Evolutionary conservation across 495 filamentous ascomycete species (phyloP).

Genomic region (Neurospora sp.): DNA sequence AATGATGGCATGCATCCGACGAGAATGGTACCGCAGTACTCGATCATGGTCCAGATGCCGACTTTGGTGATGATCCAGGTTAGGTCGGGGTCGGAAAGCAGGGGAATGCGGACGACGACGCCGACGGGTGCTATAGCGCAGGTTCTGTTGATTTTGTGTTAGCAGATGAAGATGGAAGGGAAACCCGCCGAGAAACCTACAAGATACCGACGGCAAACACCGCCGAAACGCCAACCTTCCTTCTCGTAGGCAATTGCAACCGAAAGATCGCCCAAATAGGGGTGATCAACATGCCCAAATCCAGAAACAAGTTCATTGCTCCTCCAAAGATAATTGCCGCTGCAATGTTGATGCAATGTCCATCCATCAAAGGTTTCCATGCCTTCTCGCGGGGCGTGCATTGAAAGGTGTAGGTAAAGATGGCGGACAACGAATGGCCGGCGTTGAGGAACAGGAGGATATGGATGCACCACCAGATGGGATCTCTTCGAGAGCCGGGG

Average conservation of each 20-base stretch:
- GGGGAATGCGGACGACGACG: constrained; percentile 16
- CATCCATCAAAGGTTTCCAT: constrained; percentile 15
- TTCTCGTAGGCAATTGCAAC: constrained; percentile 19
- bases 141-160: constrained; percentile 7
- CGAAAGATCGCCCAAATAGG: constrained; percentile 21
- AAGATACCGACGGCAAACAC: constrained; percentile 23
- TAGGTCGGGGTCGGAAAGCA: constrained; percentile 16
- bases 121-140: constrained; percentile 20
- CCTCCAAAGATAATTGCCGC: constrained; percentile 12
- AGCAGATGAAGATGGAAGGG: neutral
- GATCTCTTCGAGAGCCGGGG: constrained; percentile 10
- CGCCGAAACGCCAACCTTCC: constrained; percentile 22
- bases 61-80: constrained; percentile 21
- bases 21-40: constrained; percentile 22
- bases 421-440: constrained; percentile 13
- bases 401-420: constrained; percentile 22
- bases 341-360: constrained; percentile 20
- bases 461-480: constrained; percentile 22
- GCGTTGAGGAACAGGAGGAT: constrained; percentile 16
- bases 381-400: constrained; percentile 18
- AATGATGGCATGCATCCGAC: constrained; percentile 24
- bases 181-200: constrained; percentile 5
- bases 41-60: constrained; percentile 29
- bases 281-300: constrained; percentile 19
- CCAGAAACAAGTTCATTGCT: constrained; percentile 21